Conservation (phyloP, 2,329 filamentous ascomycete genomes). For the Cercospora beticola region DNA sequence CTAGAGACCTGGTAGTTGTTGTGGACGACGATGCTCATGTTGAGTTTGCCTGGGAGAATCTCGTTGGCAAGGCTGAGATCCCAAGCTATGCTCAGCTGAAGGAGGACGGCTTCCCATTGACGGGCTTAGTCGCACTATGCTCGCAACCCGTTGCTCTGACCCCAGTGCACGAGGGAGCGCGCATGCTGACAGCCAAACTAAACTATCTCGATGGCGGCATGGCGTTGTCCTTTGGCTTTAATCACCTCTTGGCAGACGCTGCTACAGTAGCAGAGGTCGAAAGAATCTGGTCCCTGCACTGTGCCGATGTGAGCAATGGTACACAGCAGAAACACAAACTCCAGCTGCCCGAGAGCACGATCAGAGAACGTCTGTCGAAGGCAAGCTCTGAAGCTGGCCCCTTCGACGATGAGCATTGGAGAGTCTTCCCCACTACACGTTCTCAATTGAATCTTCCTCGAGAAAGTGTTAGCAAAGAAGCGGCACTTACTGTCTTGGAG, state of each 20-base stretch:
- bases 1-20: constrained; percentile 18
- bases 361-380: constrained; percentile 17
- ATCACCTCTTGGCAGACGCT: constrained; percentile 23
- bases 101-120: constrained; percentile 18
- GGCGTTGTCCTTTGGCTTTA: constrained; percentile 21
- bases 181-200: constrained; percentile 20
- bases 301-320: constrained; percentile 18
- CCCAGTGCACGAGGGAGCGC: constrained; percentile 17
- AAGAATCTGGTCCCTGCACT: constrained; percentile 23
- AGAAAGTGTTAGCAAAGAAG: constrained; percentile 8
- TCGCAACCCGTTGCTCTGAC: constrained; percentile 12
- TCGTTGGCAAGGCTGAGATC: constrained; percentile 2
- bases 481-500: constrained; percentile 8
- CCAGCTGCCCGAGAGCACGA: constrained; percentile 2
- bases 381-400: background rate
- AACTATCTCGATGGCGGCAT: constrained; percentile 21
- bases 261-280: constrained; percentile 19
- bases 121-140: constrained; percentile 10
- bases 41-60: constrained; percentile 19
- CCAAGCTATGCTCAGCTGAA: constrained; percentile 17
- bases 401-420: constrained; percentile 16
- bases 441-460: constrained; percentile 18
- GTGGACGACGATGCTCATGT: constrained; percentile 17
- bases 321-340: constrained; percentile 8
- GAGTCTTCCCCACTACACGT: constrained; percentile 15